Conservation (phyloP, 2,329 filamentous ascomycete species). For the Colletotrichum limetticola region DNA sequence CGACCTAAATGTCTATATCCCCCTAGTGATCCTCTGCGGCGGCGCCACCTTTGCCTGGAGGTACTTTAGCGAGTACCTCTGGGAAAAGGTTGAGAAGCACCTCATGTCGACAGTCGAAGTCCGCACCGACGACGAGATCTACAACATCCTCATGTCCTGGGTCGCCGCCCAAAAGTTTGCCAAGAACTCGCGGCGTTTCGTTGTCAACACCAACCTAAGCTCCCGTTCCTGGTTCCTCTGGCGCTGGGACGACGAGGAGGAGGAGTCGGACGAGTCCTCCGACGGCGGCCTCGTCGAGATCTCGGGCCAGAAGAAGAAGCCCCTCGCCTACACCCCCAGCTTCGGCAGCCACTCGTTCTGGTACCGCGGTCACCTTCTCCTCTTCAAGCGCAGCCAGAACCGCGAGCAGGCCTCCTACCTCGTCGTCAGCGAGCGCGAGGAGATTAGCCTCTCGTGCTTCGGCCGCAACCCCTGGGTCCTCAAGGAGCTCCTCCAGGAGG, state of each 20-base stretch:
- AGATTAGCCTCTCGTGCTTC: slow-evolving; percentile 70
- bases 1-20: slow-evolving; percentile 72
- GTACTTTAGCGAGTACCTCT: slow-evolving; percentile 62
- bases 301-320: slow-evolving; percentile 54
- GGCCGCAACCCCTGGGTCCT: slow-evolving; percentile 69
- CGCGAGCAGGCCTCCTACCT: slow-evolving; percentile 53
- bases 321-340: slow-evolving; percentile 72
- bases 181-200: slow-evolving; percentile 67
- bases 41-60: slow-evolving; percentile 61
- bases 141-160: slow-evolving; percentile 79
- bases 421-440: slow-evolving; percentile 63
- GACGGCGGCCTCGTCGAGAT: slow-evolving; percentile 10
- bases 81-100: slow-evolving; percentile 59
- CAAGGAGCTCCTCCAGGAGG: slow-evolving; percentile 71
- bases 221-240: slow-evolving; percentile 62
- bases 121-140: slow-evolving; percentile 76
- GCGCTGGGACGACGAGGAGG: slow-evolving; percentile 55
- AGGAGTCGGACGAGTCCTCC: slow-evolving; percentile 53
- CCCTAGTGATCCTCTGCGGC: slow-evolving; percentile 62
- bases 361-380: slow-evolving; percentile 68
- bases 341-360: slow-evolving; percentile 76
- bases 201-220: slow-evolving; percentile 72
- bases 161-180: slow-evolving; percentile 71
- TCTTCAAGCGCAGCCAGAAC: slow-evolving; percentile 65
- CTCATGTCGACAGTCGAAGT: slow-evolving; percentile 76